Percentiles rank a stretch among this genome's conserved stretches.
Conservation (phyloP, 192 early-diverging fungal species). For the Phycomyces nitens region DNA sequence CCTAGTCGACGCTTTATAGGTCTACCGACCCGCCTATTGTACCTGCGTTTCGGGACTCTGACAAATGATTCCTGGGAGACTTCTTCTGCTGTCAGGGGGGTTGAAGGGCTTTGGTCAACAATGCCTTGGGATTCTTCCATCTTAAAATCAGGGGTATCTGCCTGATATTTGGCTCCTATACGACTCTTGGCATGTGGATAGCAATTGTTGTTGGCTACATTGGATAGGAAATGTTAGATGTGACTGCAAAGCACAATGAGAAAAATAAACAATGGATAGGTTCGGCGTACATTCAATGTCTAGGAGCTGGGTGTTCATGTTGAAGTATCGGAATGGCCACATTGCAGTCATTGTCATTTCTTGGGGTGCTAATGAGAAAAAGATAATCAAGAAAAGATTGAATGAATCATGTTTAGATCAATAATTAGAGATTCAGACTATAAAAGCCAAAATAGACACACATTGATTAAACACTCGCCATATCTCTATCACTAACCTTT, state of each 20-base stretch:
- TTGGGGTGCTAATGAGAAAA: constrained; percentile 34
- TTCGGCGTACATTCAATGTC: background rate
- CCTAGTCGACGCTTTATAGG: background rate
- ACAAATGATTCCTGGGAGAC: background rate
- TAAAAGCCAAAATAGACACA: too few species aligned
- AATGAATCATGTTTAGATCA: background rate
- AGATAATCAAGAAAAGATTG: constrained; percentile 4
- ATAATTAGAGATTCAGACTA: background rate
- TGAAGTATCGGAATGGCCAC: constrained; percentile 92
- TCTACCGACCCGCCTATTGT: background rate
- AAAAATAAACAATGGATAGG: background rate
- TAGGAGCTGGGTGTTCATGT: constrained; percentile 55
- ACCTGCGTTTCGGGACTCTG: background rate
- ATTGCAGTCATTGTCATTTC: constrained; percentile 52
- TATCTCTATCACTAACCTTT: too few species aligned
- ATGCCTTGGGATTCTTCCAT: background rate
- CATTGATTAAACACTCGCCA: too few species aligned
- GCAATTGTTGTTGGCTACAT: background rate
- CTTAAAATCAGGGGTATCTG: constrained; percentile 25
- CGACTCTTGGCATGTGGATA: constrained; percentile 75
- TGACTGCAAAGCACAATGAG: background rate
- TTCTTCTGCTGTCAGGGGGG: background rate
- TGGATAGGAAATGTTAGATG: background rate
- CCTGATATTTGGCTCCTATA: constrained; percentile 82
- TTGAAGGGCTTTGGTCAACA: constrained; percentile 11